These are phyloP conservation scores for Mycosphaerella sp. DNA, from an alignment of 2,329 filamentous ascomycete species.

Conservation along the genomic window DNA sequence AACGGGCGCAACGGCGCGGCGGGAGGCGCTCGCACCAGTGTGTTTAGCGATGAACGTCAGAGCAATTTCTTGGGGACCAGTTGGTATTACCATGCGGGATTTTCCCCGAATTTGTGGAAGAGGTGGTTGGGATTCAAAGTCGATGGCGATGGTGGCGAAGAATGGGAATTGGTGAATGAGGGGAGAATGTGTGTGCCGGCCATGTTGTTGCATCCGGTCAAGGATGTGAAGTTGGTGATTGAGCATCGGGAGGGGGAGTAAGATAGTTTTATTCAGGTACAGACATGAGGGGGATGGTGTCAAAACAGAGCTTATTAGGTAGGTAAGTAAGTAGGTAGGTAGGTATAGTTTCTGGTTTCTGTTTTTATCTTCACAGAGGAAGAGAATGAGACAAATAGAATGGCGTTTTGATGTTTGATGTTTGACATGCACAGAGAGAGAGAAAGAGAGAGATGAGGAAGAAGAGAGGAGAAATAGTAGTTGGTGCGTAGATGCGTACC, in stretches of 20 bases:
- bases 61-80: constrained; percentile 49
- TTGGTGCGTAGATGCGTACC: too few relatives aligned
- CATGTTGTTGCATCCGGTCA: constrained; percentile 46
- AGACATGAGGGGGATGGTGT: too few relatives aligned
- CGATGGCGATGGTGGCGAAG: constrained; percentile 45
- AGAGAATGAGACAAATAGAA: too few relatives aligned
- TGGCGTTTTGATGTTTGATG: too few relatives aligned
- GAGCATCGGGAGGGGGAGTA: constrained; percentile 34
- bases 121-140: constrained; percentile 51
- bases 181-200: constrained; percentile 46
- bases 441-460: too few relatives aligned
- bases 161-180: constrained; percentile 39
- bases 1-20: constrained; percentile 48
- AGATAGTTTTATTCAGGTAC: too few relatives aligned
- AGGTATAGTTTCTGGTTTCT: too few relatives aligned
- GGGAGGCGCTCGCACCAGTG: constrained; percentile 43
- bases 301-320: too few relatives aligned
- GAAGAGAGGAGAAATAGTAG: too few relatives aligned
- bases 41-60: constrained; percentile 47
- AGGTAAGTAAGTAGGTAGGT: too few relatives aligned
- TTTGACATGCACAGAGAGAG: too few relatives aligned
- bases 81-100: constrained; percentile 50
- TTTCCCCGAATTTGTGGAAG: constrained; percentile 50
- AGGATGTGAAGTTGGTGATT: constrained; percentile 45
- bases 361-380: too few relatives aligned